phyloP scores from a whole-genome alignment of 306 rosid genomes.

The Prunus fruticosa region DNA sequence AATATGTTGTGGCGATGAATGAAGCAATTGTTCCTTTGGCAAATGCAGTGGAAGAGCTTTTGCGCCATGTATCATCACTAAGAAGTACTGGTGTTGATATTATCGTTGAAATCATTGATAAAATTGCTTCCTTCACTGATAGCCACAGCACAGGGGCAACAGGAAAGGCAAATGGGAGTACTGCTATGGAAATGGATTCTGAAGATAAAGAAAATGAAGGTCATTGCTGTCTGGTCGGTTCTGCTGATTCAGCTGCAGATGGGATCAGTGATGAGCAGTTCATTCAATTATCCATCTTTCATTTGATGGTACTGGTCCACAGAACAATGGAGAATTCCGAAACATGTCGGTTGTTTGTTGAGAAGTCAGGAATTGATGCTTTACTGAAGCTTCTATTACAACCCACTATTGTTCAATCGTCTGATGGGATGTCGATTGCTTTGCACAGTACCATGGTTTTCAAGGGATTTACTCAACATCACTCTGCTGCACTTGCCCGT shows the following conservation, averaged over 20 bases:
- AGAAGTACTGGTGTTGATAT: conserved; percentile 89
- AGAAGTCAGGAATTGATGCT: conserved; percentile 85
- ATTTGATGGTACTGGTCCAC: conserved; percentile 91
- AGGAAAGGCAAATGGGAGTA: conserved; percentile 57
- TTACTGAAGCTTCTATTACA: conserved; percentile 73
- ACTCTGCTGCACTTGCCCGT: conserved; percentile 75
- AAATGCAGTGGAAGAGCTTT: conserved; percentile 94
- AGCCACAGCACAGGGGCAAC: conserved; percentile 41
- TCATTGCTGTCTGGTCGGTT: conserved; percentile 42
- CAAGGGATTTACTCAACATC: conserved; percentile 92
- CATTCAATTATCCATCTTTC: conserved; percentile 72
- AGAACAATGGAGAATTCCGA: conserved; percentile 94
- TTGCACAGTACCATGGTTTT: conserved; percentile 96
- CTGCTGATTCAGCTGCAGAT: conserved; percentile 55
- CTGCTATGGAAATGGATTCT: conserved; percentile 88
- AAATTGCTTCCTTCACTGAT: conserved; percentile 65
- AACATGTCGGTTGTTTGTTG: conserved; percentile 94
- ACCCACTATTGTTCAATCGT: conserved; percentile 79
- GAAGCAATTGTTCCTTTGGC: conserved; percentile 93
- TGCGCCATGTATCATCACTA: conserved; percentile 83
- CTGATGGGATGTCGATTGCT: conserved; percentile 96
- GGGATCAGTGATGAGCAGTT: conserved; percentile 69
- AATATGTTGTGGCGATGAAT: conserved; percentile 75
- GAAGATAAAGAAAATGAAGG: conserved; percentile 58
- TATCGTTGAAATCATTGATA: conserved; percentile 72